Evolutionary conservation across 75 land plant genomes (phyloP), one percentile per base, ranked within the genome.

Genomic region (Larix kaempferi): DNA sequence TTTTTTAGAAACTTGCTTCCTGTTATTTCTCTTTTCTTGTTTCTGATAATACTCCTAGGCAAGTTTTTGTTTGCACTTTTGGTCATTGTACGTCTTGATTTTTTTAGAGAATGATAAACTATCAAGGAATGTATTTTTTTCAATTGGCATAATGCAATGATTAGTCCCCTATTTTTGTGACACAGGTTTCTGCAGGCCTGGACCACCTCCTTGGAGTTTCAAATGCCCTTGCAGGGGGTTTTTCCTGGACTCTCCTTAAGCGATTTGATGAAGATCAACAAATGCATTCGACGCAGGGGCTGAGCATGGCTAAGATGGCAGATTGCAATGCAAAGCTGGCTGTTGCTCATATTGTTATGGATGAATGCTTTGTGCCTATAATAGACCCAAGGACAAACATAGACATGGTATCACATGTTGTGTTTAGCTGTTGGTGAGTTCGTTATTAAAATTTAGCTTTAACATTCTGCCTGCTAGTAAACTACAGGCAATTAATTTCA

Each of bases 301-400:
- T 78, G 35, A 66, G 29, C 75, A 55, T 56, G n/a, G 77, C 84
- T 79, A 84, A 75, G 69, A 87, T 80, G 81, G 89, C 88, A 74
- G 93, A 91, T 75, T 84, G 89, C 80, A 89, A 91, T 71, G 86
- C 90, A 58, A 95, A 93, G 85, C 78, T 95, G 63, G 90, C 96
- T 78, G 98, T 98, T 76, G 96, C 99, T 49, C 74, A 87, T 16
- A 62, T 81, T 62, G 88, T 98, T 1, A 95, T 98, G 99, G 96
- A 95, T 86, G 98, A 98, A 78, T 98, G 99, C 74, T 98, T 98
- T 85, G 66, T 88, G 64, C 98, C 99, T 29, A 86, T 93, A 74
- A 64, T 88, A 56, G 99, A 98, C 67, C 87, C 86, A 27, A 87
- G 93, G 57, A 93, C 88, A 71, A 90, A 90, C 22, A 80, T 93